These are phyloP conservation scores for Pseudocercospora vitis DNA, from an alignment of 2,329 filamentous ascomycete genomes.

Conservation along the genomic window DNA sequence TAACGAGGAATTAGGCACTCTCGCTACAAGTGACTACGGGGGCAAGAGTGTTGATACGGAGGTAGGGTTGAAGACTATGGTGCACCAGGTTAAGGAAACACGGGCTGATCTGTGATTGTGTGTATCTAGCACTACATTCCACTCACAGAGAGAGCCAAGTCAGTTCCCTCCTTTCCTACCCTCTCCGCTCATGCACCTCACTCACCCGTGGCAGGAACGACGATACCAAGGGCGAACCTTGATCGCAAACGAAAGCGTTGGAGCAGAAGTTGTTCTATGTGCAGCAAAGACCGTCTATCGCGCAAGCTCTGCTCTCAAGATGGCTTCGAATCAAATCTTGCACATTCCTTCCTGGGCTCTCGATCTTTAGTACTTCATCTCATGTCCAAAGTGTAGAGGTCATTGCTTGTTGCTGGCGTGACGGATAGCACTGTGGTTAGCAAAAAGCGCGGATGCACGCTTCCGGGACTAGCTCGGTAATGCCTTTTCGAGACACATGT, in stretches of 20 bases:
- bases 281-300: neutral
- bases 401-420: too few relatives aligned
- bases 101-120: neutral
- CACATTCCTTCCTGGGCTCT: too few relatives aligned
- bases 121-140: constrained; percentile 4
- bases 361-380: too few relatives aligned
- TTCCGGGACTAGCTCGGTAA: neutral
- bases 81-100: neutral
- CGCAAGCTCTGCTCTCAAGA: neutral
- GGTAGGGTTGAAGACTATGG: constrained; percentile 10
- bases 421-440: too few relatives aligned
- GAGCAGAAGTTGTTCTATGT: neutral
- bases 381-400: too few relatives aligned
- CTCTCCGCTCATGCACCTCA: neutral
- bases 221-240: neutral
- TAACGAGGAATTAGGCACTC: constrained; percentile 15
- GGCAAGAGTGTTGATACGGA: constrained; percentile 14
- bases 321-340: too few relatives aligned
- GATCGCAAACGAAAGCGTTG: neutral
- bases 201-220: constrained; percentile 3
- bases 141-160: neutral
- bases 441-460: too few relatives aligned
- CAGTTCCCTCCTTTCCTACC: neutral
- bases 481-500: neutral
- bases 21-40: constrained; percentile 13